Conservation (phyloP, 2,329 filamentous ascomycete species). For the Aquanectria penicillioides region DNA sequence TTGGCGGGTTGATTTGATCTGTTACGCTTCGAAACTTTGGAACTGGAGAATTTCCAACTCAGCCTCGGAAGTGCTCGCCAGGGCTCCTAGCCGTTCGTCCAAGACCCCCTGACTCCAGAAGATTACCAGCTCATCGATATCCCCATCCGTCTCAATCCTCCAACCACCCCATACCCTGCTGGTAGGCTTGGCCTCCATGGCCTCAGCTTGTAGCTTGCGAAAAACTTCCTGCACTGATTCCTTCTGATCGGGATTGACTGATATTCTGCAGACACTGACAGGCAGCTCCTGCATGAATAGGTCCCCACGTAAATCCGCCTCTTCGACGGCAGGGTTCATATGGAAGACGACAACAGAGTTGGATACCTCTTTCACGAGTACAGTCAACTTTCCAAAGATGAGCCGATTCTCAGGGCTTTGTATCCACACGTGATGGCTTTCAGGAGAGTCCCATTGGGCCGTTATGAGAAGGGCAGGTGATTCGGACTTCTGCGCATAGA, state of each 20-base stretch:
- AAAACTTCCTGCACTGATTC: constrained; percentile 48
- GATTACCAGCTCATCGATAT: constrained; percentile 51
- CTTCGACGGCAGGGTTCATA: constrained; percentile 46
- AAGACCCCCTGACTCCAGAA: constrained; percentile 51
- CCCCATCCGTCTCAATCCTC: constrained; percentile 52
- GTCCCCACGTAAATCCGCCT: constrained; percentile 36
- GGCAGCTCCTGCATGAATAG: constrained; percentile 32
- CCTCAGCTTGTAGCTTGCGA: constrained; percentile 43
- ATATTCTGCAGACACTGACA: constrained; percentile 51
- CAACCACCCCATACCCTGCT: constrained; percentile 52
- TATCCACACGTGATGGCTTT: constrained; percentile 56
- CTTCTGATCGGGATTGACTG: constrained; percentile 44
- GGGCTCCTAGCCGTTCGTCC: constrained; percentile 44
- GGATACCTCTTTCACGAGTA: constrained; percentile 47
- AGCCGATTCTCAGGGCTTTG: constrained; percentile 51
- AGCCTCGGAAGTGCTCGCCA: constrained; percentile 35
- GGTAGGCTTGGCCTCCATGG: constrained; percentile 44
- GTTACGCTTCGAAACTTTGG: constrained; percentile 39
- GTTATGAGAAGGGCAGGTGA: constrained; percentile 53
- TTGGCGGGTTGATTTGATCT: neutral
- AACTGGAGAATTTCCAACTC: constrained; percentile 36
- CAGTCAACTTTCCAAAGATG: constrained; percentile 46
- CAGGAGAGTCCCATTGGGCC: constrained; percentile 56
- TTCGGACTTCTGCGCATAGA: constrained; percentile 48
- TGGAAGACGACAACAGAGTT: constrained; percentile 53